Conservation (phyloP, 1,139 yeast genomes). For the Blastobotrys malaysiensis region DNA sequence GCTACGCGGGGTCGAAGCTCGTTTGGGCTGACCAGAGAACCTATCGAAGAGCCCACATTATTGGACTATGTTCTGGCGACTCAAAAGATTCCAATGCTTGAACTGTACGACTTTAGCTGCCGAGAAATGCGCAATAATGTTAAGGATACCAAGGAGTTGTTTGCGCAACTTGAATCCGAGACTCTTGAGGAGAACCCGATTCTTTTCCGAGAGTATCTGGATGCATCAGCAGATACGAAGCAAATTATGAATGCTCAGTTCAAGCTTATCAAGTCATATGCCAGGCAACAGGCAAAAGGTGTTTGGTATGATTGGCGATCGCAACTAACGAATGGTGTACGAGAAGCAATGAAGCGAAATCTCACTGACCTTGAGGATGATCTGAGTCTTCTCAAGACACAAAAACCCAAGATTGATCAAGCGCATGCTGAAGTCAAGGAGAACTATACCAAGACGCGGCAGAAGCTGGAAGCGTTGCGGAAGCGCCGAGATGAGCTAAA, state of each 20-base stretch:
- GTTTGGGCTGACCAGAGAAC: conserved; percentile 21
- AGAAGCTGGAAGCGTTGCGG: conserved; percentile 26
- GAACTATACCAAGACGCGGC: conserved; percentile 9
- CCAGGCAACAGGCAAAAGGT: conserved; percentile 47
- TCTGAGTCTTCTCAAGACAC: conserved; percentile 11
- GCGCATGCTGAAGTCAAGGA: conserved; percentile 31
- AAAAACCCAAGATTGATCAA: conserved; percentile 27
- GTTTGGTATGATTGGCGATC: conserved; percentile 57
- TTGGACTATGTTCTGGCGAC: conserved; percentile 26
- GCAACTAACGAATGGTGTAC: conserved; percentile 41
- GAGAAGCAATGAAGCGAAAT: conserved; percentile 37
- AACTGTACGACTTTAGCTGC: conserved; percentile 38
- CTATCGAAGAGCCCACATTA: conserved; percentile 20
- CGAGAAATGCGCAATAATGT: conserved; percentile 49
- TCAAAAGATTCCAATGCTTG: conserved; percentile 29
- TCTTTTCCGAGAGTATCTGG: conserved; percentile 44
- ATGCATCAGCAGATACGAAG: conserved; percentile 37
- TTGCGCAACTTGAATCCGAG: conserved; percentile 41
- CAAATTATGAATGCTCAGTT: conserved; percentile 43
- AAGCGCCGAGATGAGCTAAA: conserved; percentile 20
- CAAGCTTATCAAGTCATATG: conserved; percentile 44
- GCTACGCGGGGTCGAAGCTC: conserved; percentile 27
- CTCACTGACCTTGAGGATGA: conserved; percentile 22
- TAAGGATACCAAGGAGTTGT: conserved; percentile 40
- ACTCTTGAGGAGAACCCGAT: conserved; percentile 45